Conservation (phyloP, 495 filamentous ascomycete species). For the Parathielavia hyrcaniae region DNA sequence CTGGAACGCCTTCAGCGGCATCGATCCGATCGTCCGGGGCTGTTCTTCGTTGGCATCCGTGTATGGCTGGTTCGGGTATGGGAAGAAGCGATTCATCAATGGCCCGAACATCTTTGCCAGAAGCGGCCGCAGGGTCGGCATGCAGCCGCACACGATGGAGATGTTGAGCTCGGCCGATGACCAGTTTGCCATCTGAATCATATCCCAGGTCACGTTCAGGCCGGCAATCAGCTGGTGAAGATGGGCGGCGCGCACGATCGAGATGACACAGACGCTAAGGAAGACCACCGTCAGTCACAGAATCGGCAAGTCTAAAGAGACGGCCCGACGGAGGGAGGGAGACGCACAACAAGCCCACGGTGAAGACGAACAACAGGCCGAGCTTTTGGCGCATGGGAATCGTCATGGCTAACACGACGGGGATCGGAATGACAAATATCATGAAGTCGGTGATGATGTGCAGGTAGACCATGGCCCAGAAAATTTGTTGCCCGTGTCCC, state of each 20-base stretch:
- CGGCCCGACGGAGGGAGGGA: background rate
- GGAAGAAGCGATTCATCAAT: background rate
- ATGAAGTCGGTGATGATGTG: slow-evolving; percentile 37
- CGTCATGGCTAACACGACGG: slow-evolving; percentile 39
- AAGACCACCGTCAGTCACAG: background rate
- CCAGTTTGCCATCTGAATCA: slow-evolving; percentile 43
- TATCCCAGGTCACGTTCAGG: slow-evolving; percentile 32
- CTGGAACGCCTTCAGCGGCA: background rate
- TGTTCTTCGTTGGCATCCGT: background rate
- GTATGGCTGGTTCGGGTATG: background rate
- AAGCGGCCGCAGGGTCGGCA: slow-evolving; percentile 23
- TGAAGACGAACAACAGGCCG: slow-evolving; percentile 19
- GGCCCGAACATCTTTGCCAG: background rate
- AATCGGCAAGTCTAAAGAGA: background rate
- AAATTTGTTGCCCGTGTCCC: slow-evolving; percentile 18
- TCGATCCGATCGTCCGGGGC: slow-evolving; percentile 1
- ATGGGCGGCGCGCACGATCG: slow-evolving; percentile 29
- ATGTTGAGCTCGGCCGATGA: slow-evolving; percentile 43
- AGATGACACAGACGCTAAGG: slow-evolving; percentile 22
- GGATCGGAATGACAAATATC: slow-evolving; percentile 42
- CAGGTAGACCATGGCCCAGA: slow-evolving; percentile 33
- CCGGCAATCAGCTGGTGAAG: slow-evolving; percentile 37
- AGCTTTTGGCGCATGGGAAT: slow-evolving; percentile 34
- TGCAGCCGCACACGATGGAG: slow-evolving; percentile 44
- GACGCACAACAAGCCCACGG: slow-evolving; percentile 18